phyloP scores from a whole-genome alignment of 2,329 filamentous ascomycete genomes.

The Colletotrichum eleusines region DNA sequence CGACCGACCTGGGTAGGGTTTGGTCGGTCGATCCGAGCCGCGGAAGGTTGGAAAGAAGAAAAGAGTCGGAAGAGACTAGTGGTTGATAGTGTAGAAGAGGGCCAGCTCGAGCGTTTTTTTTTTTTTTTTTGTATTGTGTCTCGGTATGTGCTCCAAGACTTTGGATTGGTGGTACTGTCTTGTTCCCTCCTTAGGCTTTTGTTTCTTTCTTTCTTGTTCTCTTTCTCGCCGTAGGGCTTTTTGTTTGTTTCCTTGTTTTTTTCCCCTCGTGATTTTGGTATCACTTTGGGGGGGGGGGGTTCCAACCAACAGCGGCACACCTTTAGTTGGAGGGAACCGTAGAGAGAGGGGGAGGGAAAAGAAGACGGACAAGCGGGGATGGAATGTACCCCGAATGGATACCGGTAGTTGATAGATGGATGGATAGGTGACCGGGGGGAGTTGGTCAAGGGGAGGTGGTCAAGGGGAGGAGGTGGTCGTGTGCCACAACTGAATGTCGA shows the following conservation, averaged over 20 bases:
- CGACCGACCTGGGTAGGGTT: background rate
- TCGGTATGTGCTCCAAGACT: slow-evolving; percentile 6
- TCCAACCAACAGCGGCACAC: background rate
- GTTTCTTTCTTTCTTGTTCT: background rate
- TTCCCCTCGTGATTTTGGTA: background rate
- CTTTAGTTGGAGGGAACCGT: background rate
- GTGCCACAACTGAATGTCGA: slow-evolving; percentile 37
- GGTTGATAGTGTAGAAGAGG: slow-evolving; percentile 5
- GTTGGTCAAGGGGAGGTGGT: background rate
- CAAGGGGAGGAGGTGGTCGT: slow-evolving; percentile 11
- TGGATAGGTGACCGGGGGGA: background rate
- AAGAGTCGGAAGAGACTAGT: slow-evolving; percentile 8
- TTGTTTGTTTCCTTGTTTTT: background rate
- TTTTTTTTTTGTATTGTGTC: slow-evolving; percentile 20
- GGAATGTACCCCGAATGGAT: background rate
- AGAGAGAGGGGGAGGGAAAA: background rate
- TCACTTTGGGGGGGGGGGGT: background rate
- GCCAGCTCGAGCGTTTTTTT: background rate
- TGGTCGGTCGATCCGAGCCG: background rate
- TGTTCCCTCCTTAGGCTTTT: background rate
- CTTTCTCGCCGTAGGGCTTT: too few species aligned
- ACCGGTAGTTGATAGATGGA: background rate
- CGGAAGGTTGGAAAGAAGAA: slow-evolving; percentile 23
- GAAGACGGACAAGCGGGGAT: background rate
- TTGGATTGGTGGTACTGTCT: background rate